Evolutionary conservation across 2,329 filamentous ascomycete species (phyloP), one percentile per base, ranked within the genome.

Genomic region (Xylariaceae sp.): DNA sequence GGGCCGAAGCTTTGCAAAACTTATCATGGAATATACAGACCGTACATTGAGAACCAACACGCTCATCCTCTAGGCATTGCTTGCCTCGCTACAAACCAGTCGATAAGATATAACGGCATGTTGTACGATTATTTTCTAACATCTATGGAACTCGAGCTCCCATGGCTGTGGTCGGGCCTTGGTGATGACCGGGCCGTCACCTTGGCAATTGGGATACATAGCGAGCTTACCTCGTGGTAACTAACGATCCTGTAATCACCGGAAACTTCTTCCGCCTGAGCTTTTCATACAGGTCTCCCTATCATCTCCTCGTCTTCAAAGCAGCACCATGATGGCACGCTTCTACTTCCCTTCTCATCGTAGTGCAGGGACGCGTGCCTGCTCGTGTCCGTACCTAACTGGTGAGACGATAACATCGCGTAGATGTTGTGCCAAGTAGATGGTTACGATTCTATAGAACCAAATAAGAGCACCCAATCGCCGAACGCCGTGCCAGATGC

Each of bases 401-500:
- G 43, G 47, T 48, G 52, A 55, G 40, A 51, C 40, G 44, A 46
- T 45, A 42, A 43, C 51, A 53, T 39, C 41, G 30, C 39, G 42
- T 48, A 51, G 56, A 55, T 50, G 41, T 41, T 40, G 32, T 50
- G 37, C 50, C 50, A 44, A 55, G 46, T 60, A 43, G 39, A 52
- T 51, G 35, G 46, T 37, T 49, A 46, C 47, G 55, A 48, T 54
- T 63, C 60, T 63, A 63, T 60, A 59, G 58, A 62, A 58, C 58
- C 58, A 54, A 54, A 59, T 43, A 50, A 57, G 58, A 65, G 59
- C 49, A 50, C 60, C 56, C 60, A 58, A 66, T 62, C 66, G 63
- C 66, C 63, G 49, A 68, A 70, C 67, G 67, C 67, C 67, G 63
- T 65, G 65, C 65, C 65, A 62, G 64, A 70, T 69, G 67, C 67